These are phyloP conservation scores for Gnomoniopsis smithogilvyi DNA, from an alignment of 2,329 filamentous ascomycete genomes.

Conservation along the genomic window DNA sequence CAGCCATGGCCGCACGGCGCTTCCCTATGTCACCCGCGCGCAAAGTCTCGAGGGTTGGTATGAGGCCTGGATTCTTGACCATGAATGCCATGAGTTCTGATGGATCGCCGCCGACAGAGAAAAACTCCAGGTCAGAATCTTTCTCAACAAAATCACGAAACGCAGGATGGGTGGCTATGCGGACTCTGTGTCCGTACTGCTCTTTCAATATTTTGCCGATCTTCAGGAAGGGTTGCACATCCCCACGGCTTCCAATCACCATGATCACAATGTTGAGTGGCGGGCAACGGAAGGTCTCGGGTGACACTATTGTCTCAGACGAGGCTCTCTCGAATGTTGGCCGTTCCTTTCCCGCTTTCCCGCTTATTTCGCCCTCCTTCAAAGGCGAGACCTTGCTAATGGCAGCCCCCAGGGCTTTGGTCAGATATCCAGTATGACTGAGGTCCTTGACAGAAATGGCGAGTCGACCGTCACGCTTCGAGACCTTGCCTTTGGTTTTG, in stretches of 20 bases:
- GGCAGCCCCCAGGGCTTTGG: slow-evolving; percentile 67
- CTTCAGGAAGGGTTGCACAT: slow-evolving; percentile 76
- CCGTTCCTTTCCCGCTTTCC: slow-evolving; percentile 15
- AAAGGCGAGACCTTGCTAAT: slow-evolving; percentile 52
- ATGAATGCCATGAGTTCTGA: slow-evolving; percentile 84
- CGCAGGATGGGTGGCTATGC: slow-evolving; percentile 74
- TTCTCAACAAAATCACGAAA: slow-evolving; percentile 74
- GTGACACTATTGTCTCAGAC: slow-evolving; percentile 24
- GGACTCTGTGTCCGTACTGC: slow-evolving; percentile 69
- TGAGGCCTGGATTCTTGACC: slow-evolving; percentile 79
- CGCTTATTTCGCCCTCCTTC: slow-evolving; percentile 29
- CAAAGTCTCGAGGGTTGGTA: slow-evolving; percentile 70
- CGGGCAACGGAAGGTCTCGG: slow-evolving; percentile 35
- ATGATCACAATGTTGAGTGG: slow-evolving; percentile 76
- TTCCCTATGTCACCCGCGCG: slow-evolving; percentile 69
- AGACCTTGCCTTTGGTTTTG: slow-evolving; percentile 61
- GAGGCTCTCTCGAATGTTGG: slow-evolving; percentile 19
- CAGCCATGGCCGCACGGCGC: slow-evolving; percentile 67
- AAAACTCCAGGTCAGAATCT: slow-evolving; percentile 74
- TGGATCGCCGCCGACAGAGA: slow-evolving; percentile 75
- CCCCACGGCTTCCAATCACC: slow-evolving; percentile 77
- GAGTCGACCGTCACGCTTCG: slow-evolving; percentile 66
- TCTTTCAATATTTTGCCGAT: slow-evolving; percentile 71
- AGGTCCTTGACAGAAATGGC: slow-evolving; percentile 72
- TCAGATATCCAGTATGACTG: slow-evolving; percentile 66